Evolutionary conservation across 106 monocot species (phyloP), one percentile per base, ranked within the genome.

Genomic region (Narthecium ossifragum): DNA sequence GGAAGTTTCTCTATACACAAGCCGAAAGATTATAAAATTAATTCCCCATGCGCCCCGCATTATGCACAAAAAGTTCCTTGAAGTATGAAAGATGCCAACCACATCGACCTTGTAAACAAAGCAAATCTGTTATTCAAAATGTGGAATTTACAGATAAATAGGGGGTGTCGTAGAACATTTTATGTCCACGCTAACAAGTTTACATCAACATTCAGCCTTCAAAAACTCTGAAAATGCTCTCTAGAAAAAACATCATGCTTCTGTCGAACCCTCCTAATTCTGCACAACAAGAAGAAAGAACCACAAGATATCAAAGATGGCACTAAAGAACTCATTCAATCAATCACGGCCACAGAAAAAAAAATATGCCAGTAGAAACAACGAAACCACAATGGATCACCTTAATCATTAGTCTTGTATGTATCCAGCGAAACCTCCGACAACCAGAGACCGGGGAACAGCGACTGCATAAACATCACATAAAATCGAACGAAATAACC

Each of bases 381-480:
- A 43, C 17, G 18, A 43, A 43, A 17, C 11, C 43, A 6, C 14
- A 6, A 18, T 17, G 14, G 18, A 18, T 43, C 11, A 43, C 43
- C 43, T 43, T 43, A 43, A 43, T 43, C 43, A 43, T 18, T 43
- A 43, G 18, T 43, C 43, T 43, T 43, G 43, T 43, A 43, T 18
- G 18, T 43, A 18, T 43, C 43, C 18, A 13, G 43, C 25, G 58
- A 31, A 1, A 59, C 14, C 58, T 59, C 58, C 3, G 58, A 59
- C 21, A 59, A 59, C 58, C 58, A 59, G 38, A 59, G 25, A 10
- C 58, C 58, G 13, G 58, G 58, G 58, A 38, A 59, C 9, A 59
- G 58, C 21, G 39, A 3, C 58, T 59, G 37, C 58, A 59, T 5
- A 37, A 22, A 25, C 12, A 25, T 25, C 9, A 18, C n/a, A 54